These are phyloP conservation scores for Calvatia gigantea DNA, from an alignment of 768 basidiomycete species.

Conservation along the genomic window DNA sequence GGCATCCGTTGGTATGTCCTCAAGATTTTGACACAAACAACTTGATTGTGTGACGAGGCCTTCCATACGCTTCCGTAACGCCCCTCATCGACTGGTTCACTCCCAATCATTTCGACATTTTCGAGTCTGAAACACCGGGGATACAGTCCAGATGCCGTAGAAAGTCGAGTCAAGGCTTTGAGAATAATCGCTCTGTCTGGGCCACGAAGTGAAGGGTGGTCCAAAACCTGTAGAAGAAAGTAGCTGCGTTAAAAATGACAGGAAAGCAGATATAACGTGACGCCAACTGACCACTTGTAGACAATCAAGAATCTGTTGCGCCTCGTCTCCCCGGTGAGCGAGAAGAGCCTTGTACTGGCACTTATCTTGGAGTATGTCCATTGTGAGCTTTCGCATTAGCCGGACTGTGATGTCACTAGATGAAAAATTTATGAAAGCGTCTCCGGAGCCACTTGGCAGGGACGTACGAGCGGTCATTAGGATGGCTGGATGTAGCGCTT, in stretches of 20 bases:
- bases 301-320: slow-evolving; percentile 12
- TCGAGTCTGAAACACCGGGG: slow-evolving; percentile 25
- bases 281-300: slow-evolving; percentile 12
- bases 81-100: slow-evolving; percentile 19
- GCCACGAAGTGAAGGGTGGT: slow-evolving; percentile 1
- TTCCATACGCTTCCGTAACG: slow-evolving; percentile 28
- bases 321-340: slow-evolving; percentile 2
- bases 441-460: neutral
- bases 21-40: slow-evolving; percentile 25
- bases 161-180: slow-evolving; percentile 18
- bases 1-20: slow-evolving; percentile 22
- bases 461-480: neutral
- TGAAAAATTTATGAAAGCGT: neutral
- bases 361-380: slow-evolving; percentile 4
- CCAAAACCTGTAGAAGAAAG: neutral
- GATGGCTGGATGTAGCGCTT: too few species aligned
- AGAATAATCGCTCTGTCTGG: slow-evolving; percentile 2
- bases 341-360: slow-evolving; percentile 9
- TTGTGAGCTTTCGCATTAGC: neutral
- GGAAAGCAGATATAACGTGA: neutral
- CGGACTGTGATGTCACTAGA: neutral
- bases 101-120: slow-evolving; percentile 14
- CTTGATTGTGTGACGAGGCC: slow-evolving; percentile 17
- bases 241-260: neutral
- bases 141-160: slow-evolving; percentile 22